These are phyloP conservation scores for Curvularia hawaiiensis DNA, from an alignment of 2,329 filamentous ascomycete species.

Conservation along the genomic window DNA sequence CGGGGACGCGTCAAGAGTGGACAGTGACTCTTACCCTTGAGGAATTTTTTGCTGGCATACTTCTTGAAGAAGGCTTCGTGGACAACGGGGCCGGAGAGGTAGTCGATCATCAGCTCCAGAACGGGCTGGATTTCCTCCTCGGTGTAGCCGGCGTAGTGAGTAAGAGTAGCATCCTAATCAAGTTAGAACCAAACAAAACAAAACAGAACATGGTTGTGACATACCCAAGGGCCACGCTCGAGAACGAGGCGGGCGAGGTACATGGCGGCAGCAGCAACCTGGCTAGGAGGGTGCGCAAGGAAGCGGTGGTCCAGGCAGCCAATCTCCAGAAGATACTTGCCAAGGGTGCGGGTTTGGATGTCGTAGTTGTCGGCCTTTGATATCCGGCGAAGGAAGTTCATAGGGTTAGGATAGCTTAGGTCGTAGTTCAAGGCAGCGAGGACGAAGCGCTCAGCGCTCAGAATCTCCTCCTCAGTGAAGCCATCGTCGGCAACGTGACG, in stretches of 20 bases:
- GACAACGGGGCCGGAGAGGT: constrained; percentile 84
- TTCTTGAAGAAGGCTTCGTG: constrained; percentile 99
- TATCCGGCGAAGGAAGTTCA: constrained; percentile 99
- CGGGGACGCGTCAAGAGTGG: neutral
- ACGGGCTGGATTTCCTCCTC: constrained; percentile 94
- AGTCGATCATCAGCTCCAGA: constrained; percentile 94
- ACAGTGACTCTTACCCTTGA: constrained; percentile 75
- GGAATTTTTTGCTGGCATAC: constrained; percentile 98
- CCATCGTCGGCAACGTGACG: constrained; percentile 96
- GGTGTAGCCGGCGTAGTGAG: constrained; percentile 90
- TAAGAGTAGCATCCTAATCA: constrained; percentile 75
- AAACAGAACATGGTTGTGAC: constrained; percentile 38
- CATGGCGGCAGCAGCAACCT: constrained; percentile 91
- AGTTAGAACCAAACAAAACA: constrained; percentile 14
- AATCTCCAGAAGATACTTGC: constrained; percentile 98
- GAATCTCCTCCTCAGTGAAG: constrained; percentile 91
- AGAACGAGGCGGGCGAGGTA: constrained; percentile 90
- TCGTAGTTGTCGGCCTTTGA: constrained; percentile 99
- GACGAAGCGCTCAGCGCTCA: constrained; percentile 95
- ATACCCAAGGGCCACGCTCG: constrained; percentile 88
- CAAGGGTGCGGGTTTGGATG: constrained; percentile 94
- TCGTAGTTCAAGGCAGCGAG: constrained; percentile 92
- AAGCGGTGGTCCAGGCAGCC: constrained; percentile 94
- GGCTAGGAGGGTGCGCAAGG: constrained; percentile 86
- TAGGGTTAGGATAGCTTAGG: constrained; percentile 97